A percentile compares a stretch with the other conserved stretches of the same genome.
Conservation (phyloP, 345 rosid genomes). For the Barbarea vulgaris region DNA sequence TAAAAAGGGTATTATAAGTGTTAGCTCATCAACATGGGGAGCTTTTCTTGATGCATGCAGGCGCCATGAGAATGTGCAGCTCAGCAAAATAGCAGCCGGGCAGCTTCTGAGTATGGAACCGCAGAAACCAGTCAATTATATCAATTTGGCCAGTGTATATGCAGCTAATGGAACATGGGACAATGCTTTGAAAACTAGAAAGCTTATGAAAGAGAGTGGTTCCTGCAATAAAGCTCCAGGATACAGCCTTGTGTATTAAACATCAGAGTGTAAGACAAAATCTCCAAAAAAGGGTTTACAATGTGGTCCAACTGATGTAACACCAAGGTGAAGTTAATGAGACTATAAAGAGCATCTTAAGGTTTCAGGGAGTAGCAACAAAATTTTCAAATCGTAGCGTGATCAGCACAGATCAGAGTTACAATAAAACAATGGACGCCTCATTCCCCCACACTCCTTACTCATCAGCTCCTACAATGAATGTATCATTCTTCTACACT, state of each 20-base stretch:
- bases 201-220: slow-evolving; percentile 52
- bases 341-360: slow-evolving; percentile 10
- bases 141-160: slow-evolving; percentile 62
- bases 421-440: slow-evolving; percentile 16
- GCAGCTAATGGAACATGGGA: slow-evolving; percentile 61
- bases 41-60: slow-evolving; percentile 66
- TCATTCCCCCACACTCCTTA: slow-evolving; percentile 14
- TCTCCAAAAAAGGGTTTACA: not conserved
- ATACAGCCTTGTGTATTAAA: slow-evolving; percentile 54
- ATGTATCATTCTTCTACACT: slow-evolving; percentile 12
- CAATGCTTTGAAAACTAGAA: slow-evolving; percentile 47
- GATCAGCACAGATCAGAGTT: not conserved
- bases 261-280: slow-evolving; percentile 26
- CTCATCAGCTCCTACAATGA: slow-evolving; percentile 5
- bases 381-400: not conserved
- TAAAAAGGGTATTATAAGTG: slow-evolving; percentile 42
- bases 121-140: slow-evolving; percentile 53
- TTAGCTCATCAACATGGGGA: slow-evolving; percentile 67
- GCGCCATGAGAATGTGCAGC: slow-evolving; percentile 46
- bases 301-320: not conserved
- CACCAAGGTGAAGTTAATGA: slow-evolving; percentile 7
- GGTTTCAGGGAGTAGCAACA: slow-evolving; percentile 22
- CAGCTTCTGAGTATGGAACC: slow-evolving; percentile 58
- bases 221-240: slow-evolving; percentile 56
- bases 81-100: slow-evolving; percentile 56